Conservation (phyloP, 345 rosid genomes). For the Bruguiera gymnorhiza region DNA sequence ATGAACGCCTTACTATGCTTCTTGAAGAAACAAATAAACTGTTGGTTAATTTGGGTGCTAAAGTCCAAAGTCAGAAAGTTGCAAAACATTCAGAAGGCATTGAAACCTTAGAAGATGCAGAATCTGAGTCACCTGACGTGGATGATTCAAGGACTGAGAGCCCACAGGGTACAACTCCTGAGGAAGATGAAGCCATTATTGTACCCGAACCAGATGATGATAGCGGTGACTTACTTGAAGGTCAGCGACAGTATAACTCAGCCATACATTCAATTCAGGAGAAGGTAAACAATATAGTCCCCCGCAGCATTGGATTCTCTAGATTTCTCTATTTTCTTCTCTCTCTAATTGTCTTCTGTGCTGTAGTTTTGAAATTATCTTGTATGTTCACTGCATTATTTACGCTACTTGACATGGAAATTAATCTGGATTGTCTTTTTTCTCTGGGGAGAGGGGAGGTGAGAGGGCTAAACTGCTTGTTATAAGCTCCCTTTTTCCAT, state of each 20-base stretch:
- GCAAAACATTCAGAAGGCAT: slow-evolving; percentile 60
- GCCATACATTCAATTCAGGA: slow-evolving; percentile 96
- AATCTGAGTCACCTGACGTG: slow-evolving; percentile 61
- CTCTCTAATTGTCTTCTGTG: slow-evolving; percentile 1
- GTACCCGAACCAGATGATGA: slow-evolving; percentile 87
- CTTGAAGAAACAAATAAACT: slow-evolving; percentile 95
- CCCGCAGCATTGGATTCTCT: neutral
- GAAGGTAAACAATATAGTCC: slow-evolving; percentile 47
- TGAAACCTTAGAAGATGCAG: slow-evolving; percentile 61
- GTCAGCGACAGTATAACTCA: slow-evolving; percentile 94
- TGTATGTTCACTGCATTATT: neutral
- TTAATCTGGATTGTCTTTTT: no score
- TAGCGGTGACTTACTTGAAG: slow-evolving; percentile 78
- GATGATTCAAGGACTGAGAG: slow-evolving; percentile 71
- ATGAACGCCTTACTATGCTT: slow-evolving; percentile 85
- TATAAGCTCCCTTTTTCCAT: neutral
- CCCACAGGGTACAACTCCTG: slow-evolving; percentile 58
- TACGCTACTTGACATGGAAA: neutral
- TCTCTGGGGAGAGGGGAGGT: no score
- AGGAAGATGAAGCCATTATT: slow-evolving; percentile 55
- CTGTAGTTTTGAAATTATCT: neutral
- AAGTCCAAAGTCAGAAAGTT: slow-evolving; percentile 98
- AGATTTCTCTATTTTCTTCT: neutral
- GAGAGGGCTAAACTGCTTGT: neutral
- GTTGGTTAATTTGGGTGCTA: slow-evolving; percentile 93